Evolutionary conservation across 2,329 filamentous ascomycete species (phyloP), one percentile per base, ranked within the genome.

Genomic region (Xylaria sp.): DNA sequence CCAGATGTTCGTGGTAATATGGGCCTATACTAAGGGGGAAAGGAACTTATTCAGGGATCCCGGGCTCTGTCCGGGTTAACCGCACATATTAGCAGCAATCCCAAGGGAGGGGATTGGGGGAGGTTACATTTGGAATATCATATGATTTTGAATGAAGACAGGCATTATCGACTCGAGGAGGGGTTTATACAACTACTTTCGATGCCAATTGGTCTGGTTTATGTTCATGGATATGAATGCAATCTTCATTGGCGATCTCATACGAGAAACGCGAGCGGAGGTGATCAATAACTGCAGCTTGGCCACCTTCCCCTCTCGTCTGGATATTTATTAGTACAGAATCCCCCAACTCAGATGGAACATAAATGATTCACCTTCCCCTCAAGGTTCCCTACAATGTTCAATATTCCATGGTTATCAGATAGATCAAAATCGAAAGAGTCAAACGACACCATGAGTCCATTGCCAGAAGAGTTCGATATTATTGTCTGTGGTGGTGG

Each of bases 401-500:
- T 72, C 64, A 15, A 58, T 17, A 58, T 72, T 71, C 28, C 72
- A 66, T 59, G 44, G 33, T 72, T 57, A 71, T 74, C 49, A 66
- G 65, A 44, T 33, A 65, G 38, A 67, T 69, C 42, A 65, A 44
- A 72, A 17, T 65, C 66, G 40, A 58, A 65, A 65, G 42, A 46
- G 26, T 15, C n/a, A 51, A 20, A 31, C 58, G 33, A 72, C 54
- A 75, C 69, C 23, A 81, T 82, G 80, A 78, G 78, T 67, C 70
- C 76, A 63, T 76, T 93, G 71, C 91, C 91, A 42, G 91, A 93
- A 67, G 92, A 93, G 83, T 92, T 93, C 76, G 92, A 93, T 78
- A 93, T 94, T 74, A 93, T 93, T 74, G 90, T 93, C 36, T 91
- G 89, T 72, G 92, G 92, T 75, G 92, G 92, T 76, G 91, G 91